Percentiles rank a stretch among this genome's conserved stretches.
Evolutionary conservation across 768 basidiomycete genomes (phyloP).

Genomic region (Phaeotremella skinneri): DNA sequence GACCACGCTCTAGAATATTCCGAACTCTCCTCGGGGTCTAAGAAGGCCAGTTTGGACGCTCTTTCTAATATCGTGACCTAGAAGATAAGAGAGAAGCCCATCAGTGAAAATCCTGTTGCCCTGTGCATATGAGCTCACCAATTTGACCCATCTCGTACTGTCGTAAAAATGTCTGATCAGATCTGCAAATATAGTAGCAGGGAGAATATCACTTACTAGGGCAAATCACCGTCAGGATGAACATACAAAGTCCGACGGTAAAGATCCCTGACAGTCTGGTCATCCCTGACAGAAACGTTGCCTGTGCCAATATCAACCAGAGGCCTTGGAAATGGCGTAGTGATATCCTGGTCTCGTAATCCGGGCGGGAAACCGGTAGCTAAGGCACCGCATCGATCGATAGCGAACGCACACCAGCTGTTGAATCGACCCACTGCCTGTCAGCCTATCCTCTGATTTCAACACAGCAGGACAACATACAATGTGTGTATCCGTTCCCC

Average conservation of each 20-base stretch:
- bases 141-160: conserved; percentile 36
- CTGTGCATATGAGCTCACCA: conserved; percentile 9
- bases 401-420: conserved; percentile 39
- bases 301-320: conserved; percentile 37
- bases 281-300: conserved; percentile 30
- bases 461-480: conserved; percentile 16
- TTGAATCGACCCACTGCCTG: background rate
- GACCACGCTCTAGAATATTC: conserved; percentile 32
- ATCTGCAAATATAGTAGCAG: background rate
- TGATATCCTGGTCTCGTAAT: conserved; percentile 36
- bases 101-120: background rate
- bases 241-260: conserved; percentile 18
- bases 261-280: conserved; percentile 34
- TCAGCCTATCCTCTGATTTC: background rate
- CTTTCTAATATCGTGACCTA: conserved; percentile 34
- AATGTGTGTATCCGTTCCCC: conserved; percentile 43
- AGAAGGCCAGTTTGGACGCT: conserved; percentile 38
- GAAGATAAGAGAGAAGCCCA: background rate
- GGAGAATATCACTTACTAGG: conserved; percentile 24
- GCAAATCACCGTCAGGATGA: conserved; percentile 26
- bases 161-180: conserved; percentile 2
- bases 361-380: conserved; percentile 37
- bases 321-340: conserved; percentile 42
- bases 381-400: conserved; percentile 32
- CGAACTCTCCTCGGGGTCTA: conserved; percentile 31